Conservation (phyloP, 345 rosid species). For the Cardiospermum halicacabum region DNA sequence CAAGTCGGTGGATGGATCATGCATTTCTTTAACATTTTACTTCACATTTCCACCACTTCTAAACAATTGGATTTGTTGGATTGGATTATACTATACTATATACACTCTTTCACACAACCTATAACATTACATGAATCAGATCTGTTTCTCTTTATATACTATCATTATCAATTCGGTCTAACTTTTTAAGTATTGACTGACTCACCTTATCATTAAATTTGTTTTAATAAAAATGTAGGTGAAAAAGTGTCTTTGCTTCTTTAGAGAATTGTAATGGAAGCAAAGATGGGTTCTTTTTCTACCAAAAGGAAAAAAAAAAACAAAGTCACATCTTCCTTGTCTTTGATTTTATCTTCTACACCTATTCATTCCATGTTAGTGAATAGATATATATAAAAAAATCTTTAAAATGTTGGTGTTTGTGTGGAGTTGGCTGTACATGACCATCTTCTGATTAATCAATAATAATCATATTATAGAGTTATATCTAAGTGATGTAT, state of each 20-base stretch:
- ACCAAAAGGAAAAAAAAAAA: not conserved
- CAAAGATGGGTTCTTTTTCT: slow-evolving; percentile 2
- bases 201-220: too few species aligned
- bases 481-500: not conserved
- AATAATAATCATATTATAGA: not conserved
- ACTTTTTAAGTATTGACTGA: too few species aligned
- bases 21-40: not conserved
- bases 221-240: not conserved
- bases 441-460: not conserved
- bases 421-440: not conserved
- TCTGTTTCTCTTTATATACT: too few species aligned
- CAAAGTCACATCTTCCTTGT: not conserved
- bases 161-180: too few species aligned
- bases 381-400: not conserved
- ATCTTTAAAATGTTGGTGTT: not conserved
- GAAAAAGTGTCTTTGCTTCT: not conserved
- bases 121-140: too few species aligned
- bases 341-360: not conserved
- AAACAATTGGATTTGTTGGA: too few species aligned
- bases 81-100: too few species aligned
- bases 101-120: too few species aligned
- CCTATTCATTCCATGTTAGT: not conserved
- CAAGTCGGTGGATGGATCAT: not conserved
- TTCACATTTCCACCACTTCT: too few species aligned
- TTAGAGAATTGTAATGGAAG: slow-evolving; percentile 1